Base-by-base conservation (phyloP, 345 rosid genomes). In the Euphorbia tirucalli region DNA sequence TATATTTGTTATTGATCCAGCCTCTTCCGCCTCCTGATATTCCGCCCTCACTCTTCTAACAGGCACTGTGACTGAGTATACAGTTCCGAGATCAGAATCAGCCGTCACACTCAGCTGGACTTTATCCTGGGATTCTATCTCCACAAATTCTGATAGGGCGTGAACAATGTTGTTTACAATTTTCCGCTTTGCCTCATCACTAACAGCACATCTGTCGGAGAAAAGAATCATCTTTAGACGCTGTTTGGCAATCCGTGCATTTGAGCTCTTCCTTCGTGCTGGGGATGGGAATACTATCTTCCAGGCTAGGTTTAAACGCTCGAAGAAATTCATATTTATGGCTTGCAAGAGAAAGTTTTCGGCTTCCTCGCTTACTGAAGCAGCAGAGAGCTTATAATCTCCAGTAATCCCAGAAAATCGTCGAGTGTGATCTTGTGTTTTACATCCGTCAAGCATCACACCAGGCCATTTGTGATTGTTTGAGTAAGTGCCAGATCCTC, bases 181-280 rank as follows among this genome's bases (percentile, higher is more conserved):
- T 80, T 89, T 92, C 80, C 81, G 82, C 70, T 90, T 92, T 14
- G 99, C 99, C 74, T 92, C 97, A 0, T 95, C 97, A 32, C 97
- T 92, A 2, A 95, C 99, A 0, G 92, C 97, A 35, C 97, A 95
- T 61, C 99, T 82, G 78, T 95, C 97, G 5, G 99, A 95, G 90
- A 95, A 92, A 49, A 95, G 92, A 74, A 95, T 95, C 99, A 95
- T 95, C 89, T 89, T 89, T 75, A 95, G 83, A 5, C 96, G 88
- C 79, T 95, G 97, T 86, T 95, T 95, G 5, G 99, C 99, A 70
- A 88, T 83, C 79, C 88, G 92, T 32, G 97, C 99, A 71, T 95
- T 95, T 54, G 99, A 90, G 90, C 88, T 89, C 80, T 84, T 89
- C 66, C 86, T 88, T 2, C 88, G 69, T 7, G 88, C 75, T 35